phyloP scores from a whole-genome alignment of 2,329 filamentous ascomycete species.

The Grosmannia clavigera region DNA sequence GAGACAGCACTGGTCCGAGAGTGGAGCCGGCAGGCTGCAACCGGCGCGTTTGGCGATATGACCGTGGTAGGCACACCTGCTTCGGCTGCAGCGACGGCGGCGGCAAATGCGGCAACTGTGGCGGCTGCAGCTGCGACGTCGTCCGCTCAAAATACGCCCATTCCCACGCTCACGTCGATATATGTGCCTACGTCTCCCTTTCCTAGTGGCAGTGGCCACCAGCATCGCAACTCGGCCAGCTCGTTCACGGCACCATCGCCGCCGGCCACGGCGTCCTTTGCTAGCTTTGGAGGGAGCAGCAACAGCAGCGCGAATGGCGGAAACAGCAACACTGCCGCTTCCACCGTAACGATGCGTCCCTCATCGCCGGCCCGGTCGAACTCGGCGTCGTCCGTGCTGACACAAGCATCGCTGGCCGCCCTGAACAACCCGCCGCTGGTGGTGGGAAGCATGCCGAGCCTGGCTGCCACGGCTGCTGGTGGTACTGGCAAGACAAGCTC shows the following conservation, averaged over 20 bases:
- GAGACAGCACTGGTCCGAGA: conserved; percentile 36
- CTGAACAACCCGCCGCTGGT: conserved; percentile 71
- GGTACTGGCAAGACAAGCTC: conserved; percentile 27
- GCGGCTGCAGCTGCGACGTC: conserved; percentile 14
- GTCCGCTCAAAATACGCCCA: conserved; percentile 47
- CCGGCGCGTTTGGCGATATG: neutral
- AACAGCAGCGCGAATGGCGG: neutral
- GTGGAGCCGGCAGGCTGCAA: neutral
- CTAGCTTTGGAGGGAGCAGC: conserved; percentile 25
- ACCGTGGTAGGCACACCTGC: neutral
- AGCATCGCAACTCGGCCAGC: conserved; percentile 45
- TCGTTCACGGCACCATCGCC: conserved; percentile 47
- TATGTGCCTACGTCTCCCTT: conserved; percentile 51
- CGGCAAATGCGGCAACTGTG: neutral
- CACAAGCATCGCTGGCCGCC: conserved; percentile 42
- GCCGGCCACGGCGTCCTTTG: conserved; percentile 41
- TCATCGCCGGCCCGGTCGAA: conserved; percentile 76
- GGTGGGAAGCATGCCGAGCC: conserved; percentile 61
- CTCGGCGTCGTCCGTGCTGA: conserved; percentile 68
- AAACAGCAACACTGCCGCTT: neutral
- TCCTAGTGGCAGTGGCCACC: conserved; percentile 27
- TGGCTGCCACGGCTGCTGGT: conserved; percentile 54
- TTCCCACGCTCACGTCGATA: conserved; percentile 55
- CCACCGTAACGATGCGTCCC: conserved; percentile 36
- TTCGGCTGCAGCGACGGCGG: neutral